Evolutionary conservation across 129 eudicot genomes (phyloP), one percentile per base, ranked within the genome.

Genomic region (Helichrysum umbraculigerum): DNA sequence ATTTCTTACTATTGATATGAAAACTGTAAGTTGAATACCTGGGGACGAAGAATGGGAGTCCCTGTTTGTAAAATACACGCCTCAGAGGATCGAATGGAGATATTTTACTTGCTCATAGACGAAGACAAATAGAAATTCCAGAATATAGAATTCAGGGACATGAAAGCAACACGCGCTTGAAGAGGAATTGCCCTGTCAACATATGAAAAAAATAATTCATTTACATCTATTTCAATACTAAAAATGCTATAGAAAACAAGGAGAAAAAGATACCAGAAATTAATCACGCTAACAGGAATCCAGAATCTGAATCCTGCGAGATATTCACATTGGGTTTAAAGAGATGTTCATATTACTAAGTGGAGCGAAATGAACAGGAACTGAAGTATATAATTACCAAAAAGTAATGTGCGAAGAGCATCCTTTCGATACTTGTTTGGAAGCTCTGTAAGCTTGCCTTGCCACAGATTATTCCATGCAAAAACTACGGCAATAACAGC

Each of bases 391-490:
- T 47, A n/a, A 51, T 73, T 81, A 94, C 98, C 98, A 60, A 84
- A 82, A 32, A 88, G 78, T 58, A 93, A 78, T 4, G 97, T 87
- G 8, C 84, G 97, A 72, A 93, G 91, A 30, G 96, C 96, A 71
- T 93, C 97, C 58, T 81, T 93, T 81, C 82, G 84, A 68, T 93
- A 93, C 81, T 93, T 93, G 1, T 80, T 75, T 58, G 98, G 98
- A 85, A 93, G 98, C 86, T 93, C 96, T n/a, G 87, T 59, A 11
- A 90, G 83, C 86, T 88, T 93, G 68, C 98, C 92, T 78, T 34
- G 97, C 98, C 98, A 93, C 71, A 93, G 66, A 75, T 90, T 88
- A 82, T 93, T 93, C 98, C 98, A 93, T 37, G 98, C 98, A 82
- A 93, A 93, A 60, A 90, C 83, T 58, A 93, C 91, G 72, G 91